Evolutionary conservation across 371 early-diverging fungal species (phyloP).

Genomic region (Dinochytrium kinnereticum): DNA sequence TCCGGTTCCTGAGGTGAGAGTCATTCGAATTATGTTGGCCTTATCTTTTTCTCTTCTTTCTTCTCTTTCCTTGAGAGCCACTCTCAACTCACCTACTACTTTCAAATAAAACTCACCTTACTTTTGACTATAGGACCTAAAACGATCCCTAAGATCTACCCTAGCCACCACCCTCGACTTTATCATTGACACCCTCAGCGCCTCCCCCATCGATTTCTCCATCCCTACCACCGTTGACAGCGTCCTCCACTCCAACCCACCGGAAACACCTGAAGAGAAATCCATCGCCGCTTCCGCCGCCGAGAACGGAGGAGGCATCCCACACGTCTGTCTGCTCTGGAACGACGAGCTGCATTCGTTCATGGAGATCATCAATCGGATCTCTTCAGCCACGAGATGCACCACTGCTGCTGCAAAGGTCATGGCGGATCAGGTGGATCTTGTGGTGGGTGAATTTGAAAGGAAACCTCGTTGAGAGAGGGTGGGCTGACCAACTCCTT

Average conservation of each 20-base stretch:
- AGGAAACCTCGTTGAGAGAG: too few relatives aligned
- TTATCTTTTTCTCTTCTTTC: not conserved
- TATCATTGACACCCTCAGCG: slow-evolving; percentile 79
- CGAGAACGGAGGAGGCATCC: not conserved
- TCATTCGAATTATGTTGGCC: too few relatives aligned
- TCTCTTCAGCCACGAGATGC: slow-evolving; percentile 73
- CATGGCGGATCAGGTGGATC: slow-evolving; percentile 84
- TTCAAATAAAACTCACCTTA: not conserved
- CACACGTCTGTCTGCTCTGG: slow-evolving; percentile 68
- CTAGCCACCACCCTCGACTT: slow-evolving; percentile 84
- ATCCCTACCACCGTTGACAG: slow-evolving; percentile 20
- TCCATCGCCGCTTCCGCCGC: not conserved
- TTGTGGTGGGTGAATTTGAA: slow-evolving; percentile 54
- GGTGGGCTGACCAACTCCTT: too few relatives aligned
- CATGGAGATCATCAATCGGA: slow-evolving; percentile 83
- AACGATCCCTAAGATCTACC: slow-evolving; percentile 66
- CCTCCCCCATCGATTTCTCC: slow-evolving; percentile 61
- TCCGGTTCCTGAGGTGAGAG: slow-evolving; percentile 5
- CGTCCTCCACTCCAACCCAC: slow-evolving; percentile 20
- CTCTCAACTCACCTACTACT: too few relatives aligned
- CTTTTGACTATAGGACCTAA: slow-evolving; percentile 52
- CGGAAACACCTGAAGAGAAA: slow-evolving; percentile 2
- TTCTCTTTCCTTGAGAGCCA: too few relatives aligned
- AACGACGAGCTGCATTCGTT: slow-evolving; percentile 96
- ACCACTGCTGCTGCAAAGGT: slow-evolving; percentile 68